Evolutionary conservation across 2,329 filamentous ascomycete species (phyloP).

Genomic region (Colletotrichum sp.): DNA sequence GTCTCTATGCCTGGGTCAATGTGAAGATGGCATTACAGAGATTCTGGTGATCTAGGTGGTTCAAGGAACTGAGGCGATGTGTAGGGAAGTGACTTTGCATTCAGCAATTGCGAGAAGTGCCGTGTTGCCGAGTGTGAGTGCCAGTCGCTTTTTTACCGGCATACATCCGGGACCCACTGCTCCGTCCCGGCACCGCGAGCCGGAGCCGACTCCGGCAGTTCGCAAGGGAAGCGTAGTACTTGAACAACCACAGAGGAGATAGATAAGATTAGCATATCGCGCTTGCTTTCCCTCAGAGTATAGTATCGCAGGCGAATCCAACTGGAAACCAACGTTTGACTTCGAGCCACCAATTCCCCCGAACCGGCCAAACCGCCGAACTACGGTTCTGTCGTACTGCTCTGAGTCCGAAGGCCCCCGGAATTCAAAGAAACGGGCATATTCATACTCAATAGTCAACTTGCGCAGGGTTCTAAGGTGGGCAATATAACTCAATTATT

Average conservation of each 20-base stretch:
- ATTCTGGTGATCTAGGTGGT: neutral
- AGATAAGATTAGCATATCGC: neutral
- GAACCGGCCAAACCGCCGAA: too few relatives aligned
- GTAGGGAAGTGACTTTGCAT: neutral
- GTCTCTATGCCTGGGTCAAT: neutral
- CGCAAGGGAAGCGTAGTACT: neutral
- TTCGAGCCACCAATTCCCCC: too few relatives aligned
- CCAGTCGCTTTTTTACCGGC: neutral
- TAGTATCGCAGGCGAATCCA: too few relatives aligned
- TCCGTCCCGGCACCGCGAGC: neutral
- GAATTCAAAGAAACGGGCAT: too few relatives aligned
- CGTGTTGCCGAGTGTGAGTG: neutral
- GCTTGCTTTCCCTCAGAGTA: too few relatives aligned
- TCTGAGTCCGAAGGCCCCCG: too few relatives aligned
- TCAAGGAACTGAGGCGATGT: neutral
- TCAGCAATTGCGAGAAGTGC: neutral
- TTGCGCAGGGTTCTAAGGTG: too few relatives aligned
- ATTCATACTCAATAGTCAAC: too few relatives aligned
- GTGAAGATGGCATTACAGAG: rapidly evolving
- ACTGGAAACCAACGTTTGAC: too few relatives aligned
- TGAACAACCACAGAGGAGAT: neutral
- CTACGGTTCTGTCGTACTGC: too few relatives aligned
- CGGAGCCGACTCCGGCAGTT: neutral
- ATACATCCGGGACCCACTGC: neutral
- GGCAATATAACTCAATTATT: too few relatives aligned